Base-by-base conservation (phyloP, 106 monocot species). In the Dendrobium chrysotoxum region DNA sequence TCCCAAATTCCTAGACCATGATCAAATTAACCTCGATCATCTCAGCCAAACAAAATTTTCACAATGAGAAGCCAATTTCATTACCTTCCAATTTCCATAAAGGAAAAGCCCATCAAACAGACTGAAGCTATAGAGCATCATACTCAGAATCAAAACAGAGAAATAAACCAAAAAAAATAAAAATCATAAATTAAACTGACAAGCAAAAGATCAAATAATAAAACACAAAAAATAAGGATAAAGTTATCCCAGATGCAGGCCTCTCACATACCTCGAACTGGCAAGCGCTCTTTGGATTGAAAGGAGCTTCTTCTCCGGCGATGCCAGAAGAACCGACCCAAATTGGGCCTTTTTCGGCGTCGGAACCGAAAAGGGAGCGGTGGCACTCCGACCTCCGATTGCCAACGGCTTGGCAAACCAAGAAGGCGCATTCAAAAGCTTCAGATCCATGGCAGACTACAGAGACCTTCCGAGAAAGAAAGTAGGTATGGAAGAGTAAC, bases 261-360 rank as follows among this genome's bases (percentile, higher is more conserved):
- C 18, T 74, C 74, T 42, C 41, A 35, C 5, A 76, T 47, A 76
- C 76, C 47, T 76, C 20, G 76, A 76, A 76, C 26, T 13, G 5
- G 76, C 47, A 47, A 76, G 45, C 26, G 76, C 76, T 46, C 76
- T 76, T 76, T 76, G 47, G 76, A 76, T 76, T 45, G 76, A 76
- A 76, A 13, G 76, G 76, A 76, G 45, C 47, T 76, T 76, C 0
- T 47, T 76, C 76, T 76, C 47, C 76, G 26, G 47, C 44, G 76
- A 28, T 16, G 26, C 4, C 45, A 47, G 46, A n/a, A 26, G 25
- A 76, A 46, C 17, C 47, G 47, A 28, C 76, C 76, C 76, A 47
- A 47, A 76, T 20, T 0, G 23, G 11, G 13, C 3, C 47, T 46
- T 76, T 15, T 28, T 47, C 23, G 25, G 46, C 46, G 46, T 76